These are phyloP conservation scores for Fusarium denticulatum DNA, from an alignment of 2,329 filamentous ascomycete genomes.

Conservation along the genomic window DNA sequence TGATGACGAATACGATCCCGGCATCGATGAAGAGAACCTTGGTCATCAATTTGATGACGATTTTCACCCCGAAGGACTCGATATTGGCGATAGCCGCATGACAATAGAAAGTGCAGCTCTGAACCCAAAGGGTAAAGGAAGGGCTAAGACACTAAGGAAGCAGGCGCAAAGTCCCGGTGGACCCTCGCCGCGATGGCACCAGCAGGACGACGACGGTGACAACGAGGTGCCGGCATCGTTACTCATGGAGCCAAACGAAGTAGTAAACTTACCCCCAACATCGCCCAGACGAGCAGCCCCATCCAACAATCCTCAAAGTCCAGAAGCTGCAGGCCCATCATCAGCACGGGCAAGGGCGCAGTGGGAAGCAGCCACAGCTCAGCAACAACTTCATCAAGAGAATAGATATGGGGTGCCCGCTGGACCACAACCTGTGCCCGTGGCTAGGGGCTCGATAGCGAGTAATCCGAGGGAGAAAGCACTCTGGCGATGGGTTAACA, in stretches of 20 bases:
- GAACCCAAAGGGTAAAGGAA: slow-evolving; percentile 30
- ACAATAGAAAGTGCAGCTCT: slow-evolving; percentile 53
- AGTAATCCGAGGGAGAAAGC: slow-evolving; percentile 72
- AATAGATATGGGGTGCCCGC: slow-evolving; percentile 36
- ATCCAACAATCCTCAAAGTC: slow-evolving; percentile 20
- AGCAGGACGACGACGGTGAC: slow-evolving; percentile 60
- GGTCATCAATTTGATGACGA: slow-evolving; percentile 62
- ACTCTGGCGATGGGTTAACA: slow-evolving; percentile 93
- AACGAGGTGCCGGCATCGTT: slow-evolving; percentile 73
- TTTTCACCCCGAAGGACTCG: slow-evolving; percentile 59
- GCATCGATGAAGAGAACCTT: slow-evolving; percentile 64
- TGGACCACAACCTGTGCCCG: slow-evolving; percentile 42
- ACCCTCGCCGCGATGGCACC: slow-evolving; percentile 39
- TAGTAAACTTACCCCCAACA: slow-evolving; percentile 22
- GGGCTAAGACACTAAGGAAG: slow-evolving; percentile 1
- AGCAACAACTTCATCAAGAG: slow-evolving; percentile 61
- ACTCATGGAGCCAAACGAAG: slow-evolving; percentile 64
- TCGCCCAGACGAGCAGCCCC: slow-evolving; percentile 30
- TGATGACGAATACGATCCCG: slow-evolving; percentile 52
- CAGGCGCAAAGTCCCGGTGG: slow-evolving; percentile 29
- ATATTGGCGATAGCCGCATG: slow-evolving; percentile 57
- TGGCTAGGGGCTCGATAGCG: slow-evolving; percentile 43
- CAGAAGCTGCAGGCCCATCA: slow-evolving; percentile 50
- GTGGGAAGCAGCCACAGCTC: slow-evolving; percentile 64
- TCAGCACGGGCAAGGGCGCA: slow-evolving; percentile 58